Evolutionary conservation across 1,284 basidiomycete genomes (phyloP), one percentile per base, ranked within the genome.

Genomic region (Peniophora sp.): DNA sequence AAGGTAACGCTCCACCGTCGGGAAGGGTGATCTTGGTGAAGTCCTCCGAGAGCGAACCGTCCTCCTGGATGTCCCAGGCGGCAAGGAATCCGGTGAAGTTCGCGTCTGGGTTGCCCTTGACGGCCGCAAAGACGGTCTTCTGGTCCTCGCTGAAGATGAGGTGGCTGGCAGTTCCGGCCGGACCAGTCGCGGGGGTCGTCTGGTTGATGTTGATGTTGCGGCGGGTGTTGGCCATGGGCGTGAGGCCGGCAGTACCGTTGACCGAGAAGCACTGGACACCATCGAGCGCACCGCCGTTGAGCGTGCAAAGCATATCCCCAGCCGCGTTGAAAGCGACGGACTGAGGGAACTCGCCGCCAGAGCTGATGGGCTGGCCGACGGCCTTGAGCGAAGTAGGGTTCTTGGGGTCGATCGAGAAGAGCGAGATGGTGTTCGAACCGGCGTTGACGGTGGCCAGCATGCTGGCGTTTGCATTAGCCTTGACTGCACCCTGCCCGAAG

Each of bases 311-410:
- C 45, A 57, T 64, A 48, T 61, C 63, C 8, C 71, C 71, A 9
- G 60, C 63, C 34, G 63, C 61, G 59, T 71, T 74, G 56, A 75
- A 66, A 9, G 73, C 70, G 10, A 76, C 53, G 0, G 74, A 73
- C 49, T 76, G 63, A 11, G 75, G 75, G 64, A 77, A 77, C 52
- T 78, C 70, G 22, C 75, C 74, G 3, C 69, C 71, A 34, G 66
- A 69, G 16, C 65, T 64, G 6, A 72, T 62, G 9, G 74, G 72
- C 41, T 61, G 58, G 2, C 75, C 75, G 22, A 77, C 60, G 60
- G 67, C 65, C 11, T 59, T 57, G 34, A 77, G 56, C 45, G 64
- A 58, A 3, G 69, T 65, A 0, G 75, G 74, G 56, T 71, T 62
- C 22, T 57, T 61, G 8, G 70, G 64, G 58, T 76, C 63, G 60